Base-by-base conservation (phyloP, 2,329 filamentous ascomycete species). In the Fusarium camptoceras region DNA sequence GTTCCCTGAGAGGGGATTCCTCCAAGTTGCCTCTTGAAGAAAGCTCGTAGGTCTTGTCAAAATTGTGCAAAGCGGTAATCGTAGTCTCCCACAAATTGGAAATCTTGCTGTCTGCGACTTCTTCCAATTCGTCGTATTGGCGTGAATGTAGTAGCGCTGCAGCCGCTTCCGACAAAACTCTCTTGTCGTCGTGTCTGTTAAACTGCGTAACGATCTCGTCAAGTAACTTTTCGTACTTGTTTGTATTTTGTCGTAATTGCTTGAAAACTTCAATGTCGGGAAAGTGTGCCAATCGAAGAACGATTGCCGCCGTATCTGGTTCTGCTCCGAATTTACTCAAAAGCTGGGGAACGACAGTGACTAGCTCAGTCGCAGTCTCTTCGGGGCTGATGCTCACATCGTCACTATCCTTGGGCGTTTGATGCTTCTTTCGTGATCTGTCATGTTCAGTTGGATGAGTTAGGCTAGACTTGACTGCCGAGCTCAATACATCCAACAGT, bases 121-220 rank as follows among this genome's bases (percentile, higher is more conserved):
- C 96, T 71, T 94, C 92, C 34, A 97, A 88, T 76, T 97, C 95
- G 65, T 96, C 94, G 66, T 94, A 95, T 65, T 90, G 91, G 70
- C 93, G 91, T 11, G 95, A 94, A 77, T 97, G 94, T 31, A 97
- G 82, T 39, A 99, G 88, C 8, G 94, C 93, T 24, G 89, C 86
- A 28, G 92, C 91, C 16, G 94, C 95, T 79, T 98, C 94, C 14
- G 89, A 89, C 47, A 99, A 85, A 20, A 98, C 94, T 58, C 88
- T 88, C 73, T 93, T 92, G 75, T 97, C 93, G 44, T 93, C 92
- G 76, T 99, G 96, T n/a, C 94, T 90, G 74, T 92, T 90, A 81
- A 99, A 98, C 75, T 99, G 96, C 61, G 93, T 94, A 78, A 93
- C 94, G 73, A 98, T 94, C 75, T 98, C 94, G 72, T 97, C 94